A percentile compares a stretch with the other conserved stretches of the same genome.
These are phyloP conservation scores for Neoboletus subvelutipes DNA, from an alignment of 768 basidiomycete genomes.

Conservation along the genomic window DNA sequence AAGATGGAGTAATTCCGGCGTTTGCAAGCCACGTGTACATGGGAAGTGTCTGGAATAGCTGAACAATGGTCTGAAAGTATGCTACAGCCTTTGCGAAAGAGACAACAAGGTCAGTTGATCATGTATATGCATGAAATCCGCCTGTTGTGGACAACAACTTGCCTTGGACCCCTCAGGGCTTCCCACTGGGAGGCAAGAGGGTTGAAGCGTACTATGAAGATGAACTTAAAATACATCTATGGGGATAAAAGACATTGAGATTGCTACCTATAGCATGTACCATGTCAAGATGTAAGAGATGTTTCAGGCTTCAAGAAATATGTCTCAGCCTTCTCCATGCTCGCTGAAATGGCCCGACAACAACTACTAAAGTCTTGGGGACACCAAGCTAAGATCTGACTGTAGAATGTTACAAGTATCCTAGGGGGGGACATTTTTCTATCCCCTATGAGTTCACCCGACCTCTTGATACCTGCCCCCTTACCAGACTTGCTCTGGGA, in stretches of 20 bases:
- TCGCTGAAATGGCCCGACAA: no score
- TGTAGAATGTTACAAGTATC: no score
- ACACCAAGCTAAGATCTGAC: no score
- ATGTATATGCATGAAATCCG: not conserved
- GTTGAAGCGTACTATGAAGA: slow-evolving; percentile 50
- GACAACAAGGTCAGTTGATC: not conserved
- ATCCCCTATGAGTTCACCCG: no score
- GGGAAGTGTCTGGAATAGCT: slow-evolving; percentile 63
- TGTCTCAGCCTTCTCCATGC: no score
- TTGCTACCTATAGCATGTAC: slow-evolving; percentile 44
- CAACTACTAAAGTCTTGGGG: no score
- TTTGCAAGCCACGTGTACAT: slow-evolving; percentile 70
- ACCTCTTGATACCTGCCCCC: no score
- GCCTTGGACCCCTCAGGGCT: slow-evolving; percentile 62
- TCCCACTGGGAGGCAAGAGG: slow-evolving; percentile 56
- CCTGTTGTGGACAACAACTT: not conserved
- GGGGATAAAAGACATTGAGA: not conserved
- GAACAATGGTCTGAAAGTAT: slow-evolving; percentile 59
- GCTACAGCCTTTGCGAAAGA: slow-evolving; percentile 51
- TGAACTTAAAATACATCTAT: not conserved
- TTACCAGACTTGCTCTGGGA: no score
- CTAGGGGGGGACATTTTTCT: no score
- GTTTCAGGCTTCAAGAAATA: no score
- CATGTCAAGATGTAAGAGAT: no score
- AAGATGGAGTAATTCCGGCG: slow-evolving; percentile 73